phyloP scores from a whole-genome alignment of 106 monocot species.

The Posidonia australis region DNA sequence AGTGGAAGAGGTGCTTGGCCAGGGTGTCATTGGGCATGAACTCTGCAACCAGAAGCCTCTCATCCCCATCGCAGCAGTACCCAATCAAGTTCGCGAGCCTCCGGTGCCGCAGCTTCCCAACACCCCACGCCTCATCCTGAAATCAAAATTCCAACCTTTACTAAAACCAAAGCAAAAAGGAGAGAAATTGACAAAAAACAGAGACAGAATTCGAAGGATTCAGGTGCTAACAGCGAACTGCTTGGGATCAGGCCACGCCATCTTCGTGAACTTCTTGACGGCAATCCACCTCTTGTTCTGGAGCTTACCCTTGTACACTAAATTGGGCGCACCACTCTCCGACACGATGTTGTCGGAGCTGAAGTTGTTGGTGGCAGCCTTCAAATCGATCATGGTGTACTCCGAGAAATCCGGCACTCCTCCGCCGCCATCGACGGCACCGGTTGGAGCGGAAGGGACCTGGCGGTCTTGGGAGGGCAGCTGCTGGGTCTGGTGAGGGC shows the following conservation, averaged over 20 bases:
- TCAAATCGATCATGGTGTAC: conserved; percentile 62
- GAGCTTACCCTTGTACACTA: conserved; percentile 75
- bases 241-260: conserved; percentile 93
- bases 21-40: conserved; percentile 77
- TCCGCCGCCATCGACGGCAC: background rate
- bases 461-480: conserved; percentile 15
- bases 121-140: conserved; percentile 68
- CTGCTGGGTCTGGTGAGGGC: conserved; percentile 11
- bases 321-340: conserved; percentile 78
- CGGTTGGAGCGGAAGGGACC: background rate
- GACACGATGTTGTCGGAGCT: conserved; percentile 72
- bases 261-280: conserved; percentile 95
- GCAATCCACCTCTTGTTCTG: conserved; percentile 57
- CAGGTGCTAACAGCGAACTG: conserved; percentile 47
- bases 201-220: background rate
- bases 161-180: background rate
- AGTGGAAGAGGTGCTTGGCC: conserved; percentile 79
- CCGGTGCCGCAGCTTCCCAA: conserved; percentile 51
- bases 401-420: conserved; percentile 47
- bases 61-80: conserved; percentile 72
- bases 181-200: background rate
- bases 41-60: conserved; percentile 66
- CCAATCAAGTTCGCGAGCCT: too few species aligned
- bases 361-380: conserved; percentile 62
- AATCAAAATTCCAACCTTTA: conserved; percentile 4